Evolutionary conservation across 1,284 basidiomycete species (phyloP).

Genomic region (Apiotrichum akiyoshidainum): DNA sequence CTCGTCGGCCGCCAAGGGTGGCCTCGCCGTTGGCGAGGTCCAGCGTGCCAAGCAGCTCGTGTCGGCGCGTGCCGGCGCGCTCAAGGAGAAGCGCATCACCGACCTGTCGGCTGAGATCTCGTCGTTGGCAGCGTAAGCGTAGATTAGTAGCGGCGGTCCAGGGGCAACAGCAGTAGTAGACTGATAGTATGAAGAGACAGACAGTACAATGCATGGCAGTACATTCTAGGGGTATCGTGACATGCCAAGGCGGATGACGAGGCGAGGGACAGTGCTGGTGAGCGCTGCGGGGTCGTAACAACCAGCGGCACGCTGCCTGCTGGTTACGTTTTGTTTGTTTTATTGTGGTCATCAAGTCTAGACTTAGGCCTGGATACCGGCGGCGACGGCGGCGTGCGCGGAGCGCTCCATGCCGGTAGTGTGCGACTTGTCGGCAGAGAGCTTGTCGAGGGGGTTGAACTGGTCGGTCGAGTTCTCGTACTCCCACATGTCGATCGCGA

Average conservation of each 20-base stretch:
- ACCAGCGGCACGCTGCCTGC: neutral
- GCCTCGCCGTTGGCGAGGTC: slow-evolving; percentile 39
- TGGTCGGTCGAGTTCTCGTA: slow-evolving; percentile 80
- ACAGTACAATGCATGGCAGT: slow-evolving; percentile 20
- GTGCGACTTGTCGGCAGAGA: slow-evolving; percentile 36
- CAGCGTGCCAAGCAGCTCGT: slow-evolving; percentile 38
- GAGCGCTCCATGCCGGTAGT: slow-evolving; percentile 51
- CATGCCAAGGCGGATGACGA: too few species aligned
- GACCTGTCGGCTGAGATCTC: slow-evolving; percentile 47
- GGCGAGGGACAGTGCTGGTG: too few species aligned
- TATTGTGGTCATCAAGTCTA: neutral
- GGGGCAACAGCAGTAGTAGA: neutral
- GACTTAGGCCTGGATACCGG: slow-evolving; percentile 24
- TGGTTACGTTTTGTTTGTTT: neutral
- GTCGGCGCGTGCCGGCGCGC: slow-evolving; percentile 27
- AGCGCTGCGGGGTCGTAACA: neutral
- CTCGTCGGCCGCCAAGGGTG: slow-evolving; percentile 37
- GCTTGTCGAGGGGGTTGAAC: slow-evolving; percentile 74
- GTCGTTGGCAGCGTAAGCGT: slow-evolving; percentile 6
- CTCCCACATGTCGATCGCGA: slow-evolving; percentile 98
- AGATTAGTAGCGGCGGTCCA: neutral
- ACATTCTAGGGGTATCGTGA: slow-evolving; percentile 12
- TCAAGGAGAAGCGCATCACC: slow-evolving; percentile 49
- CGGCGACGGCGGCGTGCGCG: slow-evolving; percentile 39
- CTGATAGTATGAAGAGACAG: neutral